Evolutionary conservation across 1,284 basidiomycete species (phyloP).

Genomic region (Fomitopsis betulina): DNA sequence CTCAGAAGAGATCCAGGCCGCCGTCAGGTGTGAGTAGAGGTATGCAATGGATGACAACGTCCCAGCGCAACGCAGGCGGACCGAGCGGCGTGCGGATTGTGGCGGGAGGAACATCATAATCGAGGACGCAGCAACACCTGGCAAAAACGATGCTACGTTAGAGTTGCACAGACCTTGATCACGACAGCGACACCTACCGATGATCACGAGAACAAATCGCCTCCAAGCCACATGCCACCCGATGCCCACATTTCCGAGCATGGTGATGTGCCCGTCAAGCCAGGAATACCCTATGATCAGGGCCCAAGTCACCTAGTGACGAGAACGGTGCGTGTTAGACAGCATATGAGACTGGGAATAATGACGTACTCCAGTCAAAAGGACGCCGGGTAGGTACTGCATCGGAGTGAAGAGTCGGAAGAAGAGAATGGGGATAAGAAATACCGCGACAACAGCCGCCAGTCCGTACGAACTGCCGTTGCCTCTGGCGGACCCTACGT

Average conservation of each 20-base stretch:
- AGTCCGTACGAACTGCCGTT: slow-evolving; percentile 56
- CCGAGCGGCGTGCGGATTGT: slow-evolving; percentile 42
- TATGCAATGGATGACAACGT: slow-evolving; percentile 35
- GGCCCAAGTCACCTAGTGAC: slow-evolving; percentile 34
- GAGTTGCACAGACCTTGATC: not conserved
- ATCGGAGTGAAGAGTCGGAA: slow-evolving; percentile 47
- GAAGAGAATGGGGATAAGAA: slow-evolving; percentile 51
- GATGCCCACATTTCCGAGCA: slow-evolving; percentile 42
- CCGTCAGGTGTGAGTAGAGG: slow-evolving; percentile 39
- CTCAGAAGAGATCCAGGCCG: slow-evolving; percentile 37
- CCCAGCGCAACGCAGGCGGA: slow-evolving; percentile 42
- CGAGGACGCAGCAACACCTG: slow-evolving; percentile 42
- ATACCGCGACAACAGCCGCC: slow-evolving; percentile 46
- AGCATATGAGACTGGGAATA: not conserved
- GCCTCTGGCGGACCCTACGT: slow-evolving; percentile 41
- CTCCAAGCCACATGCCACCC: slow-evolving; percentile 54
- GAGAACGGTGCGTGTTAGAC: not conserved
- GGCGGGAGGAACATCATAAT: slow-evolving; percentile 49
- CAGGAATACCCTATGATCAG: slow-evolving; percentile 58
- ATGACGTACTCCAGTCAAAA: slow-evolving; percentile 33
- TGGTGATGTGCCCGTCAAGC: slow-evolving; percentile 49
- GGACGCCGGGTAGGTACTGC: slow-evolving; percentile 32
- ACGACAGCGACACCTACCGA: slow-evolving; percentile 29
- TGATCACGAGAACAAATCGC: slow-evolving; percentile 42
- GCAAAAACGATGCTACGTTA: not conserved